Percentiles rank a stretch among this genome's conserved stretches.
phyloP scores from a whole-genome alignment of 257 asterid species.

The Penstemon newberryi region DNA sequence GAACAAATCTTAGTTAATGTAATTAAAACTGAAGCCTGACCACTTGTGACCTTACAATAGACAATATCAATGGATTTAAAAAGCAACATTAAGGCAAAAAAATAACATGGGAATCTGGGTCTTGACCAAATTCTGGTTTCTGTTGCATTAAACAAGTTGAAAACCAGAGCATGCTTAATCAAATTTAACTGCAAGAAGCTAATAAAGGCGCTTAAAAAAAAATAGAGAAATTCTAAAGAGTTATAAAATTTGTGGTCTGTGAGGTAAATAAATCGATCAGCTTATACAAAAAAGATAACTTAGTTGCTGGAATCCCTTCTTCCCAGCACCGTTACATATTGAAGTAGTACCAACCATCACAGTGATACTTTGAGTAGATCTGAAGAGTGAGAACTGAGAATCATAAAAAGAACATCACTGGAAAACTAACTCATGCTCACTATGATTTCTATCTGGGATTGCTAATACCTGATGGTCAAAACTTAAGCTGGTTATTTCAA shows the following conservation, averaged over 20 bases:
- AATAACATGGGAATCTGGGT: background rate
- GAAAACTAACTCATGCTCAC: too few species aligned
- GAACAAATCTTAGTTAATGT: constrained; percentile 6
- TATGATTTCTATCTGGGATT: too few species aligned
- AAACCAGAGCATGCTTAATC: background rate
- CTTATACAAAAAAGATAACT: background rate
- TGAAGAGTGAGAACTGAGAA: too few species aligned
- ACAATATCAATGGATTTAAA: background rate
- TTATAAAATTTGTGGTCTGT: background rate
- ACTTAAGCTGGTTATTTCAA: too few species aligned
- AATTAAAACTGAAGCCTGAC: constrained; percentile 3
- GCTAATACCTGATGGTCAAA: too few species aligned
- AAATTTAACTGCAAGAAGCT: background rate
- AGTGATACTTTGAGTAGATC: too few species aligned
- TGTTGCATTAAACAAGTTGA: background rate
- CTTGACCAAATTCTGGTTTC: too few species aligned
- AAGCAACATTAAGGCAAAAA: background rate
- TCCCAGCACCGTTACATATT: too few species aligned
- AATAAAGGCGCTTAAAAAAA: background rate
- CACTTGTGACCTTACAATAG: too few species aligned
- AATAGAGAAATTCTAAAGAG: background rate
- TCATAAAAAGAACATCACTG: too few species aligned
- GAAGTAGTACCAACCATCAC: too few species aligned
- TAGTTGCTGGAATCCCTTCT: too few species aligned
- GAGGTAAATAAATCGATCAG: background rate